phyloP scores from a whole-genome alignment of 768 basidiomycete species.

The Coprinopsis cinerea region DNA sequence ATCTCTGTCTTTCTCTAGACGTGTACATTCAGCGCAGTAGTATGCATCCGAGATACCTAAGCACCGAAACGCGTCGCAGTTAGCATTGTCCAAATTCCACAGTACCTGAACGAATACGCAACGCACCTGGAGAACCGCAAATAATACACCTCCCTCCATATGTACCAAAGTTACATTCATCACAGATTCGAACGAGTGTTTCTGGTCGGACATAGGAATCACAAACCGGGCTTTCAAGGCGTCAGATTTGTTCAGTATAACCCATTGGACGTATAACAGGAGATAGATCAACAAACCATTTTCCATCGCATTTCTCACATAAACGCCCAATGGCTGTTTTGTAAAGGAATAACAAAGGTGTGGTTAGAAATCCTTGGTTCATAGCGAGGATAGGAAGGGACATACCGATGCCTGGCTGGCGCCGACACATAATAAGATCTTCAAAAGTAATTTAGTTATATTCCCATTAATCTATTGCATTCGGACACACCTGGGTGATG shows the following conservation, averaged over 20 bases:
- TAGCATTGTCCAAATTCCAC: neutral
- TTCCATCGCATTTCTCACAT: slow-evolving; percentile 99
- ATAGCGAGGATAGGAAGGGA: slow-evolving; percentile 1
- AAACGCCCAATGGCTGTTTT: slow-evolving; percentile 98
- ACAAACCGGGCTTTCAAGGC: slow-evolving; percentile 75
- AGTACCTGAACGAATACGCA: neutral
- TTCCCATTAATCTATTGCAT: too few species aligned
- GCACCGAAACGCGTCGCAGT: neutral
- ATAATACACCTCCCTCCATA: slow-evolving; percentile 98
- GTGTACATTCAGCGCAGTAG: slow-evolving; percentile 97
- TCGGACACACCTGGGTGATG: slow-evolving; percentile 75
- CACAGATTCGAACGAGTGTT: slow-evolving; percentile 96
- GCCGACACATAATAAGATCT: slow-evolving; percentile 99
- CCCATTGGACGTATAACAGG: neutral
- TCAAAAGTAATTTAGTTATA: too few species aligned
- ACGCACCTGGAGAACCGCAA: slow-evolving; percentile 87
- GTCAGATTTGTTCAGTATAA: neutral
- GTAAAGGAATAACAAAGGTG: slow-evolving; percentile 9
- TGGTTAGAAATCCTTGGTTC: slow-evolving; percentile 2
- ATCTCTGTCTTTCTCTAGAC: slow-evolving; percentile 94
- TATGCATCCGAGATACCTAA: slow-evolving; percentile 97
- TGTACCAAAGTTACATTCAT: slow-evolving; percentile 99
- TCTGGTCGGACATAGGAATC: slow-evolving; percentile 99
- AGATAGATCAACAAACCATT: slow-evolving; percentile 81
- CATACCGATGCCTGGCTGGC: slow-evolving; percentile 93